phyloP scores from a whole-genome alignment of 1,139 yeast species.

The Blastobotrys raffinosifermentans region DNA sequence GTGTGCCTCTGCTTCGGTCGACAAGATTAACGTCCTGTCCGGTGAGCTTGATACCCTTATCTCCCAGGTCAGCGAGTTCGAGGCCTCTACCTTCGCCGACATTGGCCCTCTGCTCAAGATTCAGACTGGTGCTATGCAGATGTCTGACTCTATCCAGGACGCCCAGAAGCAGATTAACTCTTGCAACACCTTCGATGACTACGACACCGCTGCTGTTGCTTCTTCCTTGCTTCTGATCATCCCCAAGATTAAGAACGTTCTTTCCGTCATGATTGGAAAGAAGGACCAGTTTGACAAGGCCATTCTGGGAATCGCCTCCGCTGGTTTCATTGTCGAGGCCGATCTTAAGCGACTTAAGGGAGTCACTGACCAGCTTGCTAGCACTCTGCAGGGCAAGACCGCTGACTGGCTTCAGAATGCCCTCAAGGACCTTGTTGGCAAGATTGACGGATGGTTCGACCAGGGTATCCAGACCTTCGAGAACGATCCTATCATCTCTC shows the following conservation, averaged over 20 bases:
- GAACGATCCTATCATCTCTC: conserved; percentile 3
- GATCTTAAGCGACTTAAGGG: conserved; percentile 13
- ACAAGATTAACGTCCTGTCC: not conserved
- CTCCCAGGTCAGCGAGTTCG: conserved; percentile 2
- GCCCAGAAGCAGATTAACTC: conserved; percentile 10
- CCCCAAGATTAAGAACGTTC: conserved; percentile 15
- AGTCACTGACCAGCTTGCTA: conserved; percentile 12
- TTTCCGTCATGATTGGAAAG: conserved; percentile 15
- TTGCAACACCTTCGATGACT: conserved; percentile 9
- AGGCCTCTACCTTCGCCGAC: conserved; percentile 11
- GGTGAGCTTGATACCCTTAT: not conserved
- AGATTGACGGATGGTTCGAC: conserved; percentile 19
- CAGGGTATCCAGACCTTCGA: conserved; percentile 4
- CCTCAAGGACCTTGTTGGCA: conserved; percentile 10
- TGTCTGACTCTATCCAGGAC: conserved; percentile 11
- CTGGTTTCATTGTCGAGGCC: conserved; percentile 15
- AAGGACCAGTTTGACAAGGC: conserved; percentile 19
- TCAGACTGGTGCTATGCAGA: conserved; percentile 11
- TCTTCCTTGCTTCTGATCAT: conserved; percentile 12
- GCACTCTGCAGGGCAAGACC: conserved; percentile 13
- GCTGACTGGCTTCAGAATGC: conserved; percentile 10
- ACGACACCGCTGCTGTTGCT: conserved; percentile 12
- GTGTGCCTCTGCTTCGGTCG: conserved; percentile 1
- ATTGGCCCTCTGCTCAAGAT: conserved; percentile 14
- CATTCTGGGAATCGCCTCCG: conserved; percentile 16